These are phyloP conservation scores for Corymbia maculata DNA, from an alignment of 345 rosid genomes.

Conservation along the genomic window DNA sequence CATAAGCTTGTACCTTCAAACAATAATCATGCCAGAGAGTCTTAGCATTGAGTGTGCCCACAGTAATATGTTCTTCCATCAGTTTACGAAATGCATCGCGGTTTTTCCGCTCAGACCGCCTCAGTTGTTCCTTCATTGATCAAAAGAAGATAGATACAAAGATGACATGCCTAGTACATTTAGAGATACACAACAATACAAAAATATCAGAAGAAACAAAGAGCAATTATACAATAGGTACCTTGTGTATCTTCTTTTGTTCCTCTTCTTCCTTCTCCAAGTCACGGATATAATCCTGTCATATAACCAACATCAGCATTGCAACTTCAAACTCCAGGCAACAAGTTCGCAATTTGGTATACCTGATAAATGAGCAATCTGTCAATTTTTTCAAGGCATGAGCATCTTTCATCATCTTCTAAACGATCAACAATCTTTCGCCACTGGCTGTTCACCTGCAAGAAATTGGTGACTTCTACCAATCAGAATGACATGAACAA, in stretches of 20 bases:
- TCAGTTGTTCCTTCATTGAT: slow-evolving; percentile 59
- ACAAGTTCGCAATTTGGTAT: neutral
- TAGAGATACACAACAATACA: neutral
- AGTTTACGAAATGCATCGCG: slow-evolving; percentile 77
- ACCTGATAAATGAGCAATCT: slow-evolving; percentile 80
- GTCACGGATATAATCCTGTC: slow-evolving; percentile 81
- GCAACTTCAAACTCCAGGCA: neutral
- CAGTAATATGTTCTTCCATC: slow-evolving; percentile 71
- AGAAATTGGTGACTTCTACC: slow-evolving; percentile 1
- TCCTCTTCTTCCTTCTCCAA: slow-evolving; percentile 92
- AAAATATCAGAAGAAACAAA: neutral
- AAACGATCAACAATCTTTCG: slow-evolving; percentile 82
- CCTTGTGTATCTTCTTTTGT: slow-evolving; percentile 82
- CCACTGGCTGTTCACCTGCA: slow-evolving; percentile 86
- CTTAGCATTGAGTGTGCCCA: slow-evolving; percentile 74
- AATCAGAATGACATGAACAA: neutral
- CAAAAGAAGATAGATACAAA: neutral
- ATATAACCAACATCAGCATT: slow-evolving; percentile 11
- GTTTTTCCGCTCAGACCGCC: slow-evolving; percentile 86
- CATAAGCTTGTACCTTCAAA: slow-evolving; percentile 37
- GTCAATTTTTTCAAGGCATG: slow-evolving; percentile 79
- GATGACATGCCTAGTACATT: neutral
- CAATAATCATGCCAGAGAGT: slow-evolving; percentile 88
- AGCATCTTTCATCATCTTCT: slow-evolving; percentile 92
- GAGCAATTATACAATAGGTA: slow-evolving; percentile 7